A percentile compares a stretch with the other conserved stretches of the same genome.
phyloP scores from a whole-genome alignment of 1,284 basidiomycete species.

The Sutorius eximius region DNA sequence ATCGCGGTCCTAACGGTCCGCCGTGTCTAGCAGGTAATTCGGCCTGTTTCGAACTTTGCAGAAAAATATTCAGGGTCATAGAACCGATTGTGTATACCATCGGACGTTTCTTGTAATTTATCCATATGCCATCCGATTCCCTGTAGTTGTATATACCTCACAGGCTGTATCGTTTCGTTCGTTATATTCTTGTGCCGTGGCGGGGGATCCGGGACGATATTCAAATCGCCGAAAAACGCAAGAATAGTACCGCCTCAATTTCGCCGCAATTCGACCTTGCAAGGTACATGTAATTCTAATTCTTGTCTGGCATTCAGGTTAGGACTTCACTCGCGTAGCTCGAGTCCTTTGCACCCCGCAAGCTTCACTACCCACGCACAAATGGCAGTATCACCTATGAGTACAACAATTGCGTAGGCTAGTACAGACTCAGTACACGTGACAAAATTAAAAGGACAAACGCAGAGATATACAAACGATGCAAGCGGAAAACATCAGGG shows the following conservation, averaged over 20 bases:
- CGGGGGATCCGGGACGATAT: too few relatives aligned
- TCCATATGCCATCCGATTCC: constrained; percentile 3
- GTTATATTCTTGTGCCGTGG: background rate
- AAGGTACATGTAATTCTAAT: too few relatives aligned
- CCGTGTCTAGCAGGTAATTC: constrained; percentile 35
- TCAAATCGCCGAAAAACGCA: too few relatives aligned
- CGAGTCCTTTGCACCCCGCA: background rate
- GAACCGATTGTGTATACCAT: constrained; percentile 19
- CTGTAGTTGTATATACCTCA: constrained; percentile 14
- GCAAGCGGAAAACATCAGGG: constrained; percentile 2
- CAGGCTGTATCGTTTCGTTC: background rate
- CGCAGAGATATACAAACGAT: constrained; percentile 6
- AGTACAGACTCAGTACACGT: constrained; percentile 13
- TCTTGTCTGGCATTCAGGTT: too few relatives aligned
- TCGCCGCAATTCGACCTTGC: too few relatives aligned
- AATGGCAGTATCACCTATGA: background rate
- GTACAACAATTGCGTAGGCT: constrained; percentile 20
- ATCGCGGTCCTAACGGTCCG: constrained; percentile 73
- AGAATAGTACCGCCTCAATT: too few relatives aligned
- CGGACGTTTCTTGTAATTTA: constrained; percentile 2
- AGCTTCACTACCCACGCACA: background rate
- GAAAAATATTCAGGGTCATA: background rate
- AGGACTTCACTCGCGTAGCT: too few relatives aligned
- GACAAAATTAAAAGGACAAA: constrained; percentile 2
- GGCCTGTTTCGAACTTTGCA: background rate